Conservation (phyloP, 306 rosid genomes). For the Urtica urens region DNA sequence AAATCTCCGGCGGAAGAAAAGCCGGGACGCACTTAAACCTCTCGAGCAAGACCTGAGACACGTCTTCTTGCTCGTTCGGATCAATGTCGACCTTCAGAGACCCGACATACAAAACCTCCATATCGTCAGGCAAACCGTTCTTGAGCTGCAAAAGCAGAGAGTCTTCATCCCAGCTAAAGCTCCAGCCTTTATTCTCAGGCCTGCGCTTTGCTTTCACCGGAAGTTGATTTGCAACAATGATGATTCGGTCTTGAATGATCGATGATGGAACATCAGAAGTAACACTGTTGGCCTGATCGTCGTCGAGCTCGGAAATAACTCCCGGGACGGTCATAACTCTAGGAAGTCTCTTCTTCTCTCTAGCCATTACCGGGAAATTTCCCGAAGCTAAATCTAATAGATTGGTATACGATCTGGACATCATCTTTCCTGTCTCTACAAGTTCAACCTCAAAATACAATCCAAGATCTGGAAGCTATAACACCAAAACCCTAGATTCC, state of each 20-base stretch:
- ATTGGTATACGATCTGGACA: slow-evolving; percentile 53
- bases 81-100: slow-evolving; percentile 47
- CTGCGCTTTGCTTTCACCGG: slow-evolving; percentile 46
- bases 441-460: slow-evolving; percentile 12
- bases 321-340: slow-evolving; percentile 53
- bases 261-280: slow-evolving; percentile 50
- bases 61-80: slow-evolving; percentile 41
- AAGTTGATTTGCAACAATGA: slow-evolving; percentile 50
- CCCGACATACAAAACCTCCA: slow-evolving; percentile 60
- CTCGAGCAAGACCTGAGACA: slow-evolving; percentile 45
- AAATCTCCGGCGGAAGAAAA: slow-evolving; percentile 37
- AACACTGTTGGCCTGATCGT: slow-evolving; percentile 47
- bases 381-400: slow-evolving; percentile 57
- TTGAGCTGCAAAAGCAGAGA: slow-evolving; percentile 43
- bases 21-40: slow-evolving; percentile 62
- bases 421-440: slow-evolving; percentile 24
- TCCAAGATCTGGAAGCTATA: slow-evolving; percentile 19
- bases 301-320: slow-evolving; percentile 51
- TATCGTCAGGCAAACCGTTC: slow-evolving; percentile 49
- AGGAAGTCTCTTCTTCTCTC: slow-evolving; percentile 42
- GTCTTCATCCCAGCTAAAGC: slow-evolving; percentile 58
- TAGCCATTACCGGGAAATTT: slow-evolving; percentile 43
- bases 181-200: slow-evolving; percentile 47
- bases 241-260: slow-evolving; percentile 33
- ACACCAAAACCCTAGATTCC: slow-evolving; percentile 14